Base-by-base conservation (phyloP, 345 rosid genomes). In the Adansonia digitata region DNA sequence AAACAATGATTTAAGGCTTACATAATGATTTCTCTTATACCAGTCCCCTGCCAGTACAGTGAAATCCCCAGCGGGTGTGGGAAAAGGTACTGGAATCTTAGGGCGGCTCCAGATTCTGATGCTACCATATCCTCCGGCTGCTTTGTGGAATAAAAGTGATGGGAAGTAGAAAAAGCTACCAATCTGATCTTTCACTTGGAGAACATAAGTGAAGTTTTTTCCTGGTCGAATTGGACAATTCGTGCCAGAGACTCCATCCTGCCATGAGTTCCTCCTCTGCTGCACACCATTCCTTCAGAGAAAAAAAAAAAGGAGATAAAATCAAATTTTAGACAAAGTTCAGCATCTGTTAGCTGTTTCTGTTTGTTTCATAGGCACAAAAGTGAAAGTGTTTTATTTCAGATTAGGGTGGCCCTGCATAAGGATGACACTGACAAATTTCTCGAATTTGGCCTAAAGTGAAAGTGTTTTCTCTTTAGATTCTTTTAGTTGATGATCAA, bases 121-220 rank as follows among this genome's bases (percentile, higher is more conserved):
- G 69, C 90, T 84, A 51, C 99, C 99, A 31, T 83, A 93, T 10
- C 87, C 98, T 51, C 99, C 99, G 2, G 98, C 99, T 20, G 98
- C 98, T 83, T 92, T 95, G 76, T 93, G 98, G 83, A 94, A 88
- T 40, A 78, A 85, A 69, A 92, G 85, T 31, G 98, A 94, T 14
- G 98, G 98, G 84, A 90, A 92, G 77, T 94, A 94, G 82, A 81
- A 94, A 83, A 83, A 90, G 76, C 89, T 94, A 55, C 98, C 98
- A 5, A 94, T 94, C 77, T 94, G 98, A 56, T 94, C 99, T 82
- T 95, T 94, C 10, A 88, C 88, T 82, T 94, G 98, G 65, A 94
- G 84, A 15, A 83, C 77, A 67, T 92, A 94, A 0, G 99, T 95
- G 75, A 85, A 91, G 83, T 88, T 95, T 84, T 73, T 90, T 35